Conservation (phyloP, 1,284 basidiomycete species). For the Pterula multifida region DNA sequence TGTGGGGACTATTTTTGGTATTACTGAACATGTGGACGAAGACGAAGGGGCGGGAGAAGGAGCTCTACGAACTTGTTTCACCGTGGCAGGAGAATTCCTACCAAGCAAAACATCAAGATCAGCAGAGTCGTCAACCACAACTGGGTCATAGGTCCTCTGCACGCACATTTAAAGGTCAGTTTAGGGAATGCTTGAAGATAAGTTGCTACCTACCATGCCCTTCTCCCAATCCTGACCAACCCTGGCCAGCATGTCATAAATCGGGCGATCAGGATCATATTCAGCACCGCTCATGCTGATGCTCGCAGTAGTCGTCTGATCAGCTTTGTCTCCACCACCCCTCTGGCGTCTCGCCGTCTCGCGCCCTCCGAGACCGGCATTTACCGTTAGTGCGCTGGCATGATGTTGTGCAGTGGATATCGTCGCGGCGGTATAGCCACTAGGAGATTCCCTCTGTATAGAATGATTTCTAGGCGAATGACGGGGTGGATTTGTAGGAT, state of each 20-base stretch:
- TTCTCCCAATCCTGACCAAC: slow-evolving; percentile 37
- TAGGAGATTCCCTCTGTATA: not conserved
- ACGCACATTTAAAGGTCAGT: slow-evolving; percentile 13
- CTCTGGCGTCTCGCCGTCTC: slow-evolving; percentile 10
- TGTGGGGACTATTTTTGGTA: not conserved
- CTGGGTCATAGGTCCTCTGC: slow-evolving; percentile 29
- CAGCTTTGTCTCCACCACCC: slow-evolving; percentile 29
- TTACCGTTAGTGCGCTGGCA: slow-evolving; percentile 76
- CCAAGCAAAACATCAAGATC: slow-evolving; percentile 52
- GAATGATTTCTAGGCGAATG: not conserved
- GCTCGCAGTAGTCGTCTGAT: slow-evolving; percentile 15
- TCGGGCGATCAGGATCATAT: slow-evolving; percentile 76
- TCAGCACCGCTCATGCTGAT: slow-evolving; percentile 63
- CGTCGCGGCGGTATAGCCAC: slow-evolving; percentile 44
- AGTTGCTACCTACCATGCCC: slow-evolving; percentile 22
- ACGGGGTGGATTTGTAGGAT: not conserved
- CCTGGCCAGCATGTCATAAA: slow-evolving; percentile 61
- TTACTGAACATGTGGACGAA: slow-evolving; percentile 10
- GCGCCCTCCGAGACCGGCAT: slow-evolving; percentile 52
- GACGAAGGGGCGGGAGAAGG: slow-evolving; percentile 19
- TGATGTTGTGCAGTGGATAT: slow-evolving; percentile 79
- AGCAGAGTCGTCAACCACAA: slow-evolving; percentile 47
- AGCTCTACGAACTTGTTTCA: slow-evolving; percentile 11
- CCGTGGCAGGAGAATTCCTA: slow-evolving; percentile 31
- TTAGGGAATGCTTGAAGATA: slow-evolving; percentile 5